A percentile compares a stretch with the other conserved stretches of the same genome.
Evolutionary conservation across 2,329 filamentous ascomycete species (phyloP).

Genomic region (Ophiosphaerella narmari): DNA sequence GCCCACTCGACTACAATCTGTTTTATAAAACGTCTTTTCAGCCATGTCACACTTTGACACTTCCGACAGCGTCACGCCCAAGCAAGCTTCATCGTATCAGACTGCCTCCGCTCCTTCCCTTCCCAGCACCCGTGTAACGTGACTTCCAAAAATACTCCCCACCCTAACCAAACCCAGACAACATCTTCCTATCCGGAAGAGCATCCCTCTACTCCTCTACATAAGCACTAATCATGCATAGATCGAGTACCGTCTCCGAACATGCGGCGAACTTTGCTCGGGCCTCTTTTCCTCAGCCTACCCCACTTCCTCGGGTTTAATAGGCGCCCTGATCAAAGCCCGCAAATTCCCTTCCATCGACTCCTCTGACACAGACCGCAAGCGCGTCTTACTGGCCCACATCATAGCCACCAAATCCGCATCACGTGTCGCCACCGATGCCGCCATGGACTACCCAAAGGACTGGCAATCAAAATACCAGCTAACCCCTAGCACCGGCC

Average conservation of each 20-base stretch:
- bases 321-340: slow-evolving; percentile 60
- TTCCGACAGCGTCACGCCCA: too few relatives aligned
- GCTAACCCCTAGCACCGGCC: slow-evolving; percentile 57
- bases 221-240: slow-evolving; percentile 43
- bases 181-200: neutral
- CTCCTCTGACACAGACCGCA: slow-evolving; percentile 60
- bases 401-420: slow-evolving; percentile 74
- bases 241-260: slow-evolving; percentile 76
- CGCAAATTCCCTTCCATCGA: slow-evolving; percentile 63
- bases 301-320: slow-evolving; percentile 48
- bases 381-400: slow-evolving; percentile 74
- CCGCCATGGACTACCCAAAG: slow-evolving; percentile 73
- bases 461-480: slow-evolving; percentile 63
- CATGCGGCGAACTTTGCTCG: slow-evolving; percentile 75
- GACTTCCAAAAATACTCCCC: neutral
- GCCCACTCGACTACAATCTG: too few relatives aligned
- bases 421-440: slow-evolving; percentile 68
- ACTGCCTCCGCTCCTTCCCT: neutral
- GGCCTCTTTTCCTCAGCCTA: slow-evolving; percentile 78
- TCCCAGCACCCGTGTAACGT: slow-evolving; percentile 5
- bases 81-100: too few relatives aligned
- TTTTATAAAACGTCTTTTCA: too few relatives aligned
- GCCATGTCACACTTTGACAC: too few relatives aligned
- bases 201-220: neutral
- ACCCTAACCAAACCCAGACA: too few relatives aligned